These are phyloP conservation scores for Arabidopsis lyrata DNA, from an alignment of 441 rosid species.

Conservation along the genomic window DNA sequence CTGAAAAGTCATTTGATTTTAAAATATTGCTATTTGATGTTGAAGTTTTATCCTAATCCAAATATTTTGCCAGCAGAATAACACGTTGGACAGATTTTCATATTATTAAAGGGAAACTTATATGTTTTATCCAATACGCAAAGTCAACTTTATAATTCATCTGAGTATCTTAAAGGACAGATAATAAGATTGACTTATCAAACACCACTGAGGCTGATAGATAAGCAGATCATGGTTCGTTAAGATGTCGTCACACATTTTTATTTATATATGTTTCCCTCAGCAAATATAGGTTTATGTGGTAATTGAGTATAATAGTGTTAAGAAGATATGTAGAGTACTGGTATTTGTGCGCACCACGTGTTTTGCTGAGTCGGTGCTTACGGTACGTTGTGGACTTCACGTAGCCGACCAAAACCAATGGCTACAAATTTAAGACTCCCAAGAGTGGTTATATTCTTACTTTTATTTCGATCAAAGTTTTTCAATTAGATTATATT, in stretches of 20 bases:
- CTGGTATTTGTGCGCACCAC: conserved; percentile 39
- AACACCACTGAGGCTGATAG: conserved; percentile 6
- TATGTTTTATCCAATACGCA: too few species aligned
- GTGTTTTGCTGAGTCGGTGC: conserved; percentile 39
- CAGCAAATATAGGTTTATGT: background rate
- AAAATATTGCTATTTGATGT: conserved; percentile 1
- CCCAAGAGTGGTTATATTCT: too few species aligned
- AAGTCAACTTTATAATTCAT: conserved; percentile 23
- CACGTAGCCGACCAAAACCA: conserved; percentile 37
- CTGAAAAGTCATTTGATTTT: conserved; percentile 32
- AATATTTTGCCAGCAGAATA: conserved; percentile 29
- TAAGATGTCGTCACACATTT: conserved; percentile 24
- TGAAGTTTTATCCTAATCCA: conserved; percentile 40
- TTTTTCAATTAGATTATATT: too few species aligned
- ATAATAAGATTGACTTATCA: conserved; percentile 36
- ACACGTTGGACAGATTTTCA: conserved; percentile 30
- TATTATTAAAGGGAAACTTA: too few species aligned
- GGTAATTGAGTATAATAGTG: conserved; percentile 23
- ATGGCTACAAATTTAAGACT: conserved; percentile 3
- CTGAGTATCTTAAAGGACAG: conserved; percentile 14
- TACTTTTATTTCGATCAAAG: too few species aligned
- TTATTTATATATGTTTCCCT: background rate
- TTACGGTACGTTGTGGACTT: conserved; percentile 38
- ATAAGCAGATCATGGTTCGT: conserved; percentile 40
- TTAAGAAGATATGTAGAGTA: background rate